Evolutionary conservation across 176 grass and related monocot species (phyloP).

Genomic region (Elaeis guineensis): DNA sequence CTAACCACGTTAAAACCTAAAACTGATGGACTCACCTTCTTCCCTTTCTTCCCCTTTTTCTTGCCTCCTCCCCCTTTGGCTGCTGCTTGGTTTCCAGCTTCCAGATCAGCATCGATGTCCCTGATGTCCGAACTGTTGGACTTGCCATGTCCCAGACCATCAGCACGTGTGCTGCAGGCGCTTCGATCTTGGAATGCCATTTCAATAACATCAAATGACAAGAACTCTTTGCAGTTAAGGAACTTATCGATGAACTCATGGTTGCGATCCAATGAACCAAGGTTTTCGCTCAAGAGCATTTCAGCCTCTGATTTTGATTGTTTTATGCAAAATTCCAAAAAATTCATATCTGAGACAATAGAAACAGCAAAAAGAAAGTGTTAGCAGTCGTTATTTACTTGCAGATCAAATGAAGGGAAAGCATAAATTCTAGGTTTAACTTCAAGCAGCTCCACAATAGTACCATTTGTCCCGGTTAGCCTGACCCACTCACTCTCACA

Average conservation of each 20-base stretch:
- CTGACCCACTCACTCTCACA: constrained; percentile 66
- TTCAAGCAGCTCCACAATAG: background rate
- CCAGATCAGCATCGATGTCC: constrained; percentile 26
- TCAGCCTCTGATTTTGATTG: constrained; percentile 61
- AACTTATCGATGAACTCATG: constrained; percentile 86
- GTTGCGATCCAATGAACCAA: constrained; percentile 64
- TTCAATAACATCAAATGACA: constrained; percentile 73
- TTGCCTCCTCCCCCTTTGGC: constrained; percentile 36
- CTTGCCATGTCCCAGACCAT: constrained; percentile 14
- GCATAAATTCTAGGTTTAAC: background rate
- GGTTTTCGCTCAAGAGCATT: constrained; percentile 65
- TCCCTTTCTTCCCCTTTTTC: constrained; percentile 97
- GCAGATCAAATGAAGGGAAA: too few relatives aligned
- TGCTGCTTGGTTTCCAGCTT: constrained; percentile 8
- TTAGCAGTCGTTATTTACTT: background rate
- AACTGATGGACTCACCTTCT: constrained; percentile 69
- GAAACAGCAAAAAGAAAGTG: background rate
- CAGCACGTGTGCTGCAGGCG: constrained; percentile 1
- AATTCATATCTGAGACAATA: constrained; percentile 58
- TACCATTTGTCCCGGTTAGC: constrained; percentile 90
- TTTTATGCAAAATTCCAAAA: constrained; percentile 90
- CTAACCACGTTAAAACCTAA: constrained; percentile 96
- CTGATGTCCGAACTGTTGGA: constrained; percentile 18
- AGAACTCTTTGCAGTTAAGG: constrained; percentile 81
- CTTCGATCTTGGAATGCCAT: constrained; percentile 57